Evolutionary conservation across 768 basidiomycete genomes (phyloP), one percentile per base, ranked within the genome.

Genomic region (Boletus vermiculosoides): DNA sequence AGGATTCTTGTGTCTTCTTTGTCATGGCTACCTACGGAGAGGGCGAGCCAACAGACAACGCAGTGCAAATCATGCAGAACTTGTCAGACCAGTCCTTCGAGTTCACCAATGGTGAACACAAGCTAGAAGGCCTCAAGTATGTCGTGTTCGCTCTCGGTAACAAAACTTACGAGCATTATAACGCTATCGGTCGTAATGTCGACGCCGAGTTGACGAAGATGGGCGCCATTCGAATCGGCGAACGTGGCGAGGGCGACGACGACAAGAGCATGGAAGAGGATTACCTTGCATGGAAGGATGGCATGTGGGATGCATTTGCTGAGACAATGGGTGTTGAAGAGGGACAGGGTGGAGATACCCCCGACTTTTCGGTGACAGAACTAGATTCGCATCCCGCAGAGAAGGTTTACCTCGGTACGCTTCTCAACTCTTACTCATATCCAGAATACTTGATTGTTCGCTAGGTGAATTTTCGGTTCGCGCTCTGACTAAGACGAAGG

Each of bases 191-290:
- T 18, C 83, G 88, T 42, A 84, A 85, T 58, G 80, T 95, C 53
- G 96, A 99, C 65, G 66, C 79, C 3, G 73, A 83, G 30, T 75
- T 99, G 56, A 73, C 82, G 5, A 84, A 86, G 68, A 86, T 94
- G 79, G 96, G 94, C 30, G 97, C 84, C 22, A 71, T 78, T 52
- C 85, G 93, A 51, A 90, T 98, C 36, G 94, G 94, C 42, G 87
- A 88, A 70, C 80, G 88, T 39, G 96, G 96, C 11, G 95, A 98
- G 73, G 96, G 96, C 61, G 97, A 99, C 68, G 96, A 99, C 68
- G 97, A 99, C 75, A 97, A 97, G 80, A 94, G 90, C 69, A 98
- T 99, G 95, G 96, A 99, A 72, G 96, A 99, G 77, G 96, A 99
- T 73, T 99, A 98, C 71, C 83, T 99, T 13, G 94, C 92, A 66